Evolutionary conservation across 495 filamentous ascomycete genomes (phyloP).

Genomic region (Letharia lupina): DNA sequence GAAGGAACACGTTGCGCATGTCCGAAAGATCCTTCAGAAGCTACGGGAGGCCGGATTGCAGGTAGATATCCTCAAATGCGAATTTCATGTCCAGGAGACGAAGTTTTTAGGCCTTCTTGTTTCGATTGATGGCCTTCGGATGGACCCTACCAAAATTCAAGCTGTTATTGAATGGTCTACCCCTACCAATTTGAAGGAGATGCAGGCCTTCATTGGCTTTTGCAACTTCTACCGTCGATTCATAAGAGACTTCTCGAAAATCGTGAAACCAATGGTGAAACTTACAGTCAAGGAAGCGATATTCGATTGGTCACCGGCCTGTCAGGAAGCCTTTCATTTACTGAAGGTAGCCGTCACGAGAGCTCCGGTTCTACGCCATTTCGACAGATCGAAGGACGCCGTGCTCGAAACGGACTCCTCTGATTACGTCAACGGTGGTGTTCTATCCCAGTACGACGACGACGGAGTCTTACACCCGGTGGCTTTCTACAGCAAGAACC

Average conservation of each 20-base stretch:
- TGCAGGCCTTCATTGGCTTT: too few relatives aligned
- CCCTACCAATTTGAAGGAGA: too few relatives aligned
- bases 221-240: too few relatives aligned
- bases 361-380: conserved; percentile 26
- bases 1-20: conserved; percentile 23
- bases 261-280: neutral
- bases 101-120: conserved; percentile 29
- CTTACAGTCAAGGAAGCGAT: conserved; percentile 21
- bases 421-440: too few relatives aligned
- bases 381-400: conserved; percentile 20
- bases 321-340: conserved; percentile 38
- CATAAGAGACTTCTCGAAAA: too few relatives aligned
- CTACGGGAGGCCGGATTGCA: conserved; percentile 20
- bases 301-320: conserved; percentile 18
- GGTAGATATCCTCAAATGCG: conserved; percentile 26
- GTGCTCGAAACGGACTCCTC: conserved; percentile 25
- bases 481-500: too few relatives aligned
- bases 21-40: conserved; percentile 19
- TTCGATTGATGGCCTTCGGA: conserved; percentile 19
- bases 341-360: conserved; percentile 41
- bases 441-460: too few relatives aligned
- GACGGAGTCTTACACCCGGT: too few relatives aligned
- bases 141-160: conserved; percentile 8
- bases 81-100: conserved; percentile 25
- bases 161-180: too few relatives aligned